Evolutionary conservation across 2,329 filamentous ascomycete species (phyloP).

Genomic region (Talaromyces pinophilus): DNA sequence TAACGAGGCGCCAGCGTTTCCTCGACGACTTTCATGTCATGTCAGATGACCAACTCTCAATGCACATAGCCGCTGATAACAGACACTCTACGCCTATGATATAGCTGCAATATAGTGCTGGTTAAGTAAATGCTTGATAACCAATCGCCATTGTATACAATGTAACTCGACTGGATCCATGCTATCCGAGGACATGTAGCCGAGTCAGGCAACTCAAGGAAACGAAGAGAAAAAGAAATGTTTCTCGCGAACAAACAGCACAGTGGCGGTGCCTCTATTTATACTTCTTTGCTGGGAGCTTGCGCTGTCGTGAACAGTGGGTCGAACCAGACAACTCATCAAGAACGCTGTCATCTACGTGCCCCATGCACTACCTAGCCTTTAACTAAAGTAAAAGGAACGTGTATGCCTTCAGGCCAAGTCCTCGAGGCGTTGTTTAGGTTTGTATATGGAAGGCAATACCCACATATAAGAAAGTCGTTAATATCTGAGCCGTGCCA

Average conservation of each 20-base stretch:
- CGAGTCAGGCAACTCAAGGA: neutral
- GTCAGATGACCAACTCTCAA: neutral
- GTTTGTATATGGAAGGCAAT: neutral
- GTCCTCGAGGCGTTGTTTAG: neutral
- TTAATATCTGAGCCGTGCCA: constrained; percentile 10
- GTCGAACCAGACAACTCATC: constrained; percentile 3
- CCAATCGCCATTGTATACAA: neutral
- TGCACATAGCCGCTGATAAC: neutral
- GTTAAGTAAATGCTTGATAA: neutral
- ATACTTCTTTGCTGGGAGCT: neutral
- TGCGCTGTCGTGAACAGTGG: neutral
- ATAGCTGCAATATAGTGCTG: neutral
- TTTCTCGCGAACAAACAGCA: neutral
- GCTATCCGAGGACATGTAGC: no score
- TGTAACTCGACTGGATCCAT: neutral
- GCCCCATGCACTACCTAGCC: neutral
- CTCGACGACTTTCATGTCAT: neutral
- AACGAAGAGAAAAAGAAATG: neutral
- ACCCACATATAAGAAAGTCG: neutral
- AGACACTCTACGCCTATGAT: neutral
- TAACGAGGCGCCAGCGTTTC: neutral
- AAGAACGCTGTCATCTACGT: neutral
- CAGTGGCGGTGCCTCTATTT: neutral
- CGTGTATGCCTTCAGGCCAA: neutral
- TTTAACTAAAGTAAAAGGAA: neutral